Base-by-base conservation (phyloP, 495 filamentous ascomycete species). In the Neurospora terricola region DNA sequence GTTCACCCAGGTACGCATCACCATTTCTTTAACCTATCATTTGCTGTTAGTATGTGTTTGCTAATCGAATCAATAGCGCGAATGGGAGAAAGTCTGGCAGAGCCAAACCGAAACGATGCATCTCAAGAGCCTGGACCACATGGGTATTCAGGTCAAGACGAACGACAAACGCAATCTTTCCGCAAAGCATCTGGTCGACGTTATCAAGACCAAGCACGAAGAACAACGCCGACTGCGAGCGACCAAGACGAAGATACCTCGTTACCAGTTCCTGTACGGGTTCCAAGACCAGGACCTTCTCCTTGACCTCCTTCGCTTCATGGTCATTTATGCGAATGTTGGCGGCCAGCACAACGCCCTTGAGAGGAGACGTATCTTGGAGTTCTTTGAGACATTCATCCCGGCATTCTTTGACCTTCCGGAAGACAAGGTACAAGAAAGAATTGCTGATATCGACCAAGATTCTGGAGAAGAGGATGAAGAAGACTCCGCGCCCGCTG, bases 1-100 rank as follows among this genome's bases (percentile, higher is more conserved):
- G 75, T 92, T 94, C 48, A 93, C 93, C 38, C 94, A 93, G 81
- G 86, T 78, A 75, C 8, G 75, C 18, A 54, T 11, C 4, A 3
- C 7, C 45, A 59, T 59, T 30, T 5, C 21, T 6, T 27, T 5
- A 27, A 59, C 21, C 21, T 10, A 18, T 30, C 10, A 30, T 38
- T 11, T 38, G 27, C 30, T 36, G n/a, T 21, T 45, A 11, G 36
- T 34, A 72, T 43, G 14, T 30, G 21, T 16, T 37, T 70, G 69
- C 75, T 79, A 42, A 81, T 73, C 38, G n/a, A 10, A 9, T n/a
- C 30, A 23, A 68, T 72, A 93, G 87, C 93, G 96, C 34, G 96
- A 98, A 79, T 99, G 96, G 96, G 94, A 98, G 82, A 98, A 98
- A 80, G 93, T 98, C 30, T 99, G 96, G 96, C 93, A 94, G 72